Base-by-base conservation (phyloP, 2,329 filamentous ascomycete genomes). In the Botrytis tulipae region DNA sequence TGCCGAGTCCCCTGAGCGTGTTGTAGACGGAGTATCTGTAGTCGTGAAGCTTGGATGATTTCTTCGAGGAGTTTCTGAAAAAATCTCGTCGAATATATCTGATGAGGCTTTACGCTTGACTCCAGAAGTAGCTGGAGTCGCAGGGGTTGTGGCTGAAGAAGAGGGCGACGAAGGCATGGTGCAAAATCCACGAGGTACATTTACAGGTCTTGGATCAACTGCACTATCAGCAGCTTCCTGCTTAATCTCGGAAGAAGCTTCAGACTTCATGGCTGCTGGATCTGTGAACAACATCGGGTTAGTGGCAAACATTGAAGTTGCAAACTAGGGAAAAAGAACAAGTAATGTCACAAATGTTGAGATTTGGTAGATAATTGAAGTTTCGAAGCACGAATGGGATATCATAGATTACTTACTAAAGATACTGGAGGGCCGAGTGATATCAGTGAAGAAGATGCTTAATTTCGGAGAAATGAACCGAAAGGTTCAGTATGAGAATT, bases 401-500 rank as follows among this genome's bases (percentile, higher is more conserved):
- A 35, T 25, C 3, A 25, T 18, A 25, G 14, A 1, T 25, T 1
- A 37, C 59, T 25, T 37, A 60, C 32, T 22, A 25, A 10, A 25
- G 32, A 35, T 10, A 9, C 57, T 18, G 37, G 25, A 37, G 10
- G 37, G 7, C 37, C 32, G 2, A 32, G 37, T 37, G 32, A 60
- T 54, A 29, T 54, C 51, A 29, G 16, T 16, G 1, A 1, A 29
- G 25, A 29, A 16, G 51, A 29, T 16, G 51, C 5, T 54, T 54
- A 29, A 29, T 0, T 16, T 54, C n/a, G 51, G 5, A 0, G 51
- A 8, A 54, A 54, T 54, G 14, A 54, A 0, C n/a, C n/a, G 12
- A 29, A 5, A 8, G 14, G 1, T 8, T 54, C n/a, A 12, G 25
- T 0, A 29, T 3, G 1, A n/a, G 25, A 7, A 7, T 51, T 7